Evolutionary conservation across 2,329 filamentous ascomycete genomes (phyloP), one percentile per base, ranked within the genome.

Genomic region (Chaetomium sp.): DNA sequence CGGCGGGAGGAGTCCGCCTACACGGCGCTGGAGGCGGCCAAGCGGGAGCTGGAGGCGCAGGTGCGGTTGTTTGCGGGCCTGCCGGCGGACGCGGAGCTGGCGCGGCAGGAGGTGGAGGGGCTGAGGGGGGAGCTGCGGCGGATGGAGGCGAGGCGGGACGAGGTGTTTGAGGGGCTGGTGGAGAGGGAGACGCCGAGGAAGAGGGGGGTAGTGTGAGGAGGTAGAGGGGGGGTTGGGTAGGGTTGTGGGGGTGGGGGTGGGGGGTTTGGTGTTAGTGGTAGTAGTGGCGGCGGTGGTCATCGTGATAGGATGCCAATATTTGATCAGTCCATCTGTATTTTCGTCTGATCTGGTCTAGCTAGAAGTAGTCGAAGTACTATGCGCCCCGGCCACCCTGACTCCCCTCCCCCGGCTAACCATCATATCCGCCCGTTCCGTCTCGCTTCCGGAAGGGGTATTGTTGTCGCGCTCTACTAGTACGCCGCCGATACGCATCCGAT

Each of bases 141-240:
- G 10, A 77, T 92, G 59, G 87, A 83, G 31, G 81, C 81, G 68
- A 82, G 83, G 70, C 84, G 93, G 61, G 92, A 97, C 74, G 82
- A 79, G 33, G 81, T 92, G 62, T 96, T 96, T 74, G 92, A 94
- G 73, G 84, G 82, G 1, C 74, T 95, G 55, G 86, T 92, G 2
- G 86, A 87, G 70, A 80, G 82, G 49, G 84, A 86, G 72, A 87
- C 84, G 61, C 85, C 85, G 2, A 76, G 78, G 63, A 83, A 80
- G 67, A 70, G 74, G 60, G 38, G 10, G 21, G 51, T 1, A 33
- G 13, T 54, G 21, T 23, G 45, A 47, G 38, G 25, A 21, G 25
- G 5, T 23, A 31, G 27, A 35, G 38, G 33, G 21, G 25, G 4
- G 42, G 50, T 4, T 4, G n/a, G 21, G n/a, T 12, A 8, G 25